Conservation (phyloP, 495 filamentous ascomycete genomes). For the Daldinia vernicosa region DNA sequence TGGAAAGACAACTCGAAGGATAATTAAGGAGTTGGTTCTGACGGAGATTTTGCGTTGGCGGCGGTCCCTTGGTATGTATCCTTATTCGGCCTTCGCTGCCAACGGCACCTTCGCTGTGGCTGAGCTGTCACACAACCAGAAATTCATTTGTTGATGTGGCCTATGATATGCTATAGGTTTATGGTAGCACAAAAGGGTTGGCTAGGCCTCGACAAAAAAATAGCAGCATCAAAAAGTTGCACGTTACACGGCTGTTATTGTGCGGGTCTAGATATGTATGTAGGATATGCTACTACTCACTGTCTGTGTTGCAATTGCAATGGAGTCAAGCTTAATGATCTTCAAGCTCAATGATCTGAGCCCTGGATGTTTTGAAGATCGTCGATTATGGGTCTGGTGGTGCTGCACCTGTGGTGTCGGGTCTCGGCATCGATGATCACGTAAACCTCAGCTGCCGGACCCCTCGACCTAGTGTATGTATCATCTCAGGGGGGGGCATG, state of each 20-base stretch:
- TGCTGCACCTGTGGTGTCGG: slow-evolving; percentile 31
- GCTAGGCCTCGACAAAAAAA: slow-evolving; percentile 7
- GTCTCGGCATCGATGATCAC: slow-evolving; percentile 37
- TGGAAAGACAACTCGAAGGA: neutral
- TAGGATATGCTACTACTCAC: neutral
- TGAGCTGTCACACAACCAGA: slow-evolving; percentile 32
- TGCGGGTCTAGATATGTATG: neutral
- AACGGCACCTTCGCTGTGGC: slow-evolving; percentile 25
- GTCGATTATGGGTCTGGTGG: slow-evolving; percentile 26
- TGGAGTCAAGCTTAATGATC: slow-evolving; percentile 31
- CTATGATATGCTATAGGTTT: slow-evolving; percentile 18
- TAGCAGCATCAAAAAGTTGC: slow-evolving; percentile 6
- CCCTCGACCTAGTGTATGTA: slow-evolving; percentile 25
- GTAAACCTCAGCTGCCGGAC: slow-evolving; percentile 37
- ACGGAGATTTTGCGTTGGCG: neutral
- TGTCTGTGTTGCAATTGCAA: neutral
- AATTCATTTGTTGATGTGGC: slow-evolving; percentile 19
- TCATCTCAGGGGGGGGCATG: slow-evolving; percentile 6
- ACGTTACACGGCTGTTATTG: neutral
- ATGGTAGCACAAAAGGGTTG: slow-evolving; percentile 4
- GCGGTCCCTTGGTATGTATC: neutral
- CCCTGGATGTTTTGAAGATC: slow-evolving; percentile 33
- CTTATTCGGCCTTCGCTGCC: slow-evolving; percentile 15
- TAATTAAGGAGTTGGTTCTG: neutral
- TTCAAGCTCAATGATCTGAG: slow-evolving; percentile 39